phyloP scores from a whole-genome alignment of 306 rosid species.

The Styphnolobium japonicum region DNA sequence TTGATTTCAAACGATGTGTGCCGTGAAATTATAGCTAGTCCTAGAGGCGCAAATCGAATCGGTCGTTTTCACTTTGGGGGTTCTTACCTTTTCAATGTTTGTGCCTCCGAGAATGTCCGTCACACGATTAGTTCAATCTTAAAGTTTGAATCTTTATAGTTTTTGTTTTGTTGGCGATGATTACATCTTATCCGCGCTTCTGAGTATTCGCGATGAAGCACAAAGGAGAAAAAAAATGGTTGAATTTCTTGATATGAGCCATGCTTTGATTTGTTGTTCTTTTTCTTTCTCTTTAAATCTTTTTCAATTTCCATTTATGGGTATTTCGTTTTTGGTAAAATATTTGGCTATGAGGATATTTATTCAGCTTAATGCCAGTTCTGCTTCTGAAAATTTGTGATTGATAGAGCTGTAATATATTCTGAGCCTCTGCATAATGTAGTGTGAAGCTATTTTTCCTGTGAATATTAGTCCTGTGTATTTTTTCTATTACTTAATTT shows the following conservation, averaged over 20 bases:
- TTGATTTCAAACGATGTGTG: slow-evolving; percentile 41
- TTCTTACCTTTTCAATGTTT: slow-evolving; percentile 1
- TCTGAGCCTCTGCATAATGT: slow-evolving; percentile 52
- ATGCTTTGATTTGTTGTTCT: background rate
- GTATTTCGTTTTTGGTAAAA: background rate
- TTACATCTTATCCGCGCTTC: slow-evolving; percentile 63
- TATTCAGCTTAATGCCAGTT: slow-evolving; percentile 90
- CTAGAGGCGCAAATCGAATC: slow-evolving; percentile 50
- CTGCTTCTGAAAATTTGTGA: slow-evolving; percentile 90
- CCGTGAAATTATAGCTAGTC: slow-evolving; percentile 58
- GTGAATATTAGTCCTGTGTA: background rate
- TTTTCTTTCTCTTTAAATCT: background rate
- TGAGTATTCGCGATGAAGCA: slow-evolving; percentile 59
- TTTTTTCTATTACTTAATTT: background rate
- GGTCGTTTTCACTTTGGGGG: slow-evolving; percentile 49
- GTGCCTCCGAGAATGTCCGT: slow-evolving; percentile 51
- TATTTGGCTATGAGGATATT: slow-evolving; percentile 56
- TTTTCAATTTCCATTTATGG: background rate
- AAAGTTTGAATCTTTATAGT: background rate
- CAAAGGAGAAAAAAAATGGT: slow-evolving; percentile 35
- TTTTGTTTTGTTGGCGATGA: slow-evolving; percentile 33
- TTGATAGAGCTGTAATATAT: slow-evolving; percentile 65
- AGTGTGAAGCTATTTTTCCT: no score
- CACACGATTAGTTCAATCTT: background rate
- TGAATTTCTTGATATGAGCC: slow-evolving; percentile 94